These are phyloP conservation scores for Phytopythium chamaehyphon DNA, from an alignment of 352 stramenopile genomes.

Conservation along the genomic window DNA sequence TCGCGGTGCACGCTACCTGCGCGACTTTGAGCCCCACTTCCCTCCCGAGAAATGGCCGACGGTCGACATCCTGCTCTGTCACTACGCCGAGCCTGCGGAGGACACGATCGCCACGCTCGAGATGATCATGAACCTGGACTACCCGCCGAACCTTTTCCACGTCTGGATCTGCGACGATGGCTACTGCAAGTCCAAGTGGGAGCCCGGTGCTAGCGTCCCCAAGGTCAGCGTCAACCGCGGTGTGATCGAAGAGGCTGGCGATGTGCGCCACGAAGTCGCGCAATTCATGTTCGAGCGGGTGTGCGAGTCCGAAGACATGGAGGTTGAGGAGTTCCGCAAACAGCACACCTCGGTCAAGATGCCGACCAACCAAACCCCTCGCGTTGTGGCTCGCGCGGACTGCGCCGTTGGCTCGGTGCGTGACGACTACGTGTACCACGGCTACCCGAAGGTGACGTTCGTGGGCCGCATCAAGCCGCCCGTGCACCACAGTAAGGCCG, in stretches of 20 bases:
- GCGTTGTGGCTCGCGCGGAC: conserved; percentile 40
- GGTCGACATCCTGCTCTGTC: conserved; percentile 73
- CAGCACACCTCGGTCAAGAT: conserved; percentile 70
- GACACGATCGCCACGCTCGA: conserved; percentile 74
- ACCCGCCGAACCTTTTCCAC: conserved; percentile 63
- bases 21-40: conserved; percentile 70
- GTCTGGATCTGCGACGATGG: conserved; percentile 78
- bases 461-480: conserved; percentile 61
- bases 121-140: conserved; percentile 74
- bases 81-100: conserved; percentile 72
- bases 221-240: conserved; percentile 61
- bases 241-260: conserved; percentile 68
- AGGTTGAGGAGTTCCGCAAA: conserved; percentile 71
- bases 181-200: conserved; percentile 71
- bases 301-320: conserved; percentile 60
- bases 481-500: conserved; percentile 72
- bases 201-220: conserved; percentile 33
- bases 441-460: conserved; percentile 58
- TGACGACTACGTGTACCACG: conserved; percentile 67
- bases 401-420: conserved; percentile 63
- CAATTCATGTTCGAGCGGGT: conserved; percentile 79
- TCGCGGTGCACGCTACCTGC: conserved; percentile 59
- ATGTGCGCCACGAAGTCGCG: conserved; percentile 63
- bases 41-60: conserved; percentile 70
- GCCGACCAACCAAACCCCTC: conserved; percentile 41